phyloP scores from a whole-genome alignment of 1,284 basidiomycete species.

The Cutaneotrichosporon sp. region DNA sequence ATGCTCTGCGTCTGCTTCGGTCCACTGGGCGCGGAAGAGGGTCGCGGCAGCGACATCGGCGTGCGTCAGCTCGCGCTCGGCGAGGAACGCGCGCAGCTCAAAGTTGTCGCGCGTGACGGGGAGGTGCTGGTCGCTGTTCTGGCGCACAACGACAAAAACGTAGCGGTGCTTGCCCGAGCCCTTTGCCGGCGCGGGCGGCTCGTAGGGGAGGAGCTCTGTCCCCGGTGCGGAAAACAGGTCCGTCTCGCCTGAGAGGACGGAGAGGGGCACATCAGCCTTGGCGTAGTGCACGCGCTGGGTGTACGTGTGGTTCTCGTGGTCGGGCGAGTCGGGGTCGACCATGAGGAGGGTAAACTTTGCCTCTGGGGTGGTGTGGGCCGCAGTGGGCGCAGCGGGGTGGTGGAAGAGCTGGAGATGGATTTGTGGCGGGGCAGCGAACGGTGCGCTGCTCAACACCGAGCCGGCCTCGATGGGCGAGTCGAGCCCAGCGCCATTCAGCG shows the following conservation, averaged over 20 bases:
- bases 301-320: conserved; percentile 61
- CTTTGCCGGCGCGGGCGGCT: conserved; percentile 36
- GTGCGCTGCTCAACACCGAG: conserved; percentile 59
- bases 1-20: conserved; percentile 25
- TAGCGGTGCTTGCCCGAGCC: conserved; percentile 38
- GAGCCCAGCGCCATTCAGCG: conserved; percentile 38
- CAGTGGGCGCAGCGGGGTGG: conserved; percentile 55
- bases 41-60: conserved; percentile 28
- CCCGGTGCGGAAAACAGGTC: conserved; percentile 39
- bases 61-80: conserved; percentile 10
- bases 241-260: conserved; percentile 54
- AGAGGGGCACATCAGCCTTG: conserved; percentile 77
- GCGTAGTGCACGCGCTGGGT: conserved; percentile 79
- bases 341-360: conserved; percentile 80
- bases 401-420: conserved; percentile 28
- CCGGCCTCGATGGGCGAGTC: conserved; percentile 64
- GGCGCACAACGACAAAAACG: conserved; percentile 32
- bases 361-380: conserved; percentile 55
- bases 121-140: conserved; percentile 15
- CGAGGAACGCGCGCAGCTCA: conserved; percentile 28
- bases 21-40: conserved; percentile 37
- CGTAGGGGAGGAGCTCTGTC: conserved; percentile 33
- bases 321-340: conserved; percentile 82
- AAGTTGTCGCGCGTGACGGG: conserved; percentile 25
- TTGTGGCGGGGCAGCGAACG: conserved; percentile 25